Conservation (phyloP, 176 grass and related monocot genomes). For the Carex cristatella region DNA sequence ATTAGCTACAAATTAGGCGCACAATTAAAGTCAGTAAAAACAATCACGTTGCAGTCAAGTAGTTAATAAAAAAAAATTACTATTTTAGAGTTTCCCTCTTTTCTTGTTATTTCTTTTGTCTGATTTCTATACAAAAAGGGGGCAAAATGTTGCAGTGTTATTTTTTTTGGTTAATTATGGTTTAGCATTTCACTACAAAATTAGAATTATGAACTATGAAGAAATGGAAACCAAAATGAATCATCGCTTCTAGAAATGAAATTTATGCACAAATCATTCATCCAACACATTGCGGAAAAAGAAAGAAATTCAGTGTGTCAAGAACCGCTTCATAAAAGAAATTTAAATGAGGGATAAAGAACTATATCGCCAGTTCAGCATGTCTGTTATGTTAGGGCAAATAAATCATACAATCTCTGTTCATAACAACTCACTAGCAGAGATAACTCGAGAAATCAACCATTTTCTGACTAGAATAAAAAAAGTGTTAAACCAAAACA, state of each 20-base stretch:
- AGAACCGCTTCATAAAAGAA: not conserved
- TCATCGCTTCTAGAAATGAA: not conserved
- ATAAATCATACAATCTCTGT: not conserved
- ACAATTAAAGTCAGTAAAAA: constrained; percentile 1
- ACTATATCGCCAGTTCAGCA: not conserved
- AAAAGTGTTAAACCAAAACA: not conserved
- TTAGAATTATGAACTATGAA: not conserved
- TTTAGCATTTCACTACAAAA: not conserved
- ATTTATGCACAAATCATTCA: not conserved
- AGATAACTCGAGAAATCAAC: not conserved
- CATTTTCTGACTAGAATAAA: not conserved
- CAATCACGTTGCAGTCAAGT: not conserved
- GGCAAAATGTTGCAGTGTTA: not conserved
- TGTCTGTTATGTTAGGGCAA: not conserved
- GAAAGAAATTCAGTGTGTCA: not conserved
- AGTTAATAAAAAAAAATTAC: not conserved
- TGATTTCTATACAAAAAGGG: not conserved
- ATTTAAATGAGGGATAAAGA: not conserved
- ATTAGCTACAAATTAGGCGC: not conserved
- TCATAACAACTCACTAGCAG: not conserved
- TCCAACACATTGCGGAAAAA: not conserved
- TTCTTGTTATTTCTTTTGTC: not conserved
- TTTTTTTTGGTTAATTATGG: not conserved
- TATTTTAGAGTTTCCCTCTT: not conserved
- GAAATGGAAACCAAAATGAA: not conserved